Evolutionary conservation across 2,329 filamentous ascomycete species (phyloP), one percentile per base, ranked within the genome.

Genomic region (Colletotrichum horii): DNA sequence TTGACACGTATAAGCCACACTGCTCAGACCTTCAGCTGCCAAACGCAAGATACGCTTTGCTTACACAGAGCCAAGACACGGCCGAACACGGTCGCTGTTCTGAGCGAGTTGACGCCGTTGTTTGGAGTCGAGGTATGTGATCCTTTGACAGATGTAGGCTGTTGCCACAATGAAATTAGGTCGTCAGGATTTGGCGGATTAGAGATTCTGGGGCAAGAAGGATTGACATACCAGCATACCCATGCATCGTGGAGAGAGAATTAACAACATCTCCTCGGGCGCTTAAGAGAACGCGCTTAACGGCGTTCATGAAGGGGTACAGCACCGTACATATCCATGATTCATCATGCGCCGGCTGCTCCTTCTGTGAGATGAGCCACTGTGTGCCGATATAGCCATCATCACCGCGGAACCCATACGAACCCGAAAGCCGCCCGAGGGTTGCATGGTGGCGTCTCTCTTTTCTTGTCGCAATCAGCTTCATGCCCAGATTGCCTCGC

Each of bases 11-110:
- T 67, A 38, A 75, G 73, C 73, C 73, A 75, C 73, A 22, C 1
- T 75, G 73, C 70, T 73, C 70, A 68, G 73, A 73, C 70, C 32
- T 38, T 56, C 66, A 62, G 70, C 73, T 67, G 70, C 73, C 73
- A 68, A 73, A 73, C 70, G 73, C 73, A 65, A 73, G 73, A 75
- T 75, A 73, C 69, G 73, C 73, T 75, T 67, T 75, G 34, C 69
- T 73, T 68, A 36, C 73, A 64, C 73, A 75, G 73, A 30, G 73
- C 70, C 73, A 73, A 75, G 70, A 68, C 73, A 72, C 56, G 70
- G 70, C 56, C 70, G 70, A 73, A 19, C 70, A 64, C 65, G 73
- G 52, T 30, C 32, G 64, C 55, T 22, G 70, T 38, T 26, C 60
- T 66, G 24, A 73, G 48, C 28, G 34, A 68, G 26, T 28, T 12